Percentiles rank a stretch among this genome's conserved stretches.
phyloP scores from a whole-genome alignment of 495 filamentous ascomycete species.

The Aspergillus biplanus region DNA sequence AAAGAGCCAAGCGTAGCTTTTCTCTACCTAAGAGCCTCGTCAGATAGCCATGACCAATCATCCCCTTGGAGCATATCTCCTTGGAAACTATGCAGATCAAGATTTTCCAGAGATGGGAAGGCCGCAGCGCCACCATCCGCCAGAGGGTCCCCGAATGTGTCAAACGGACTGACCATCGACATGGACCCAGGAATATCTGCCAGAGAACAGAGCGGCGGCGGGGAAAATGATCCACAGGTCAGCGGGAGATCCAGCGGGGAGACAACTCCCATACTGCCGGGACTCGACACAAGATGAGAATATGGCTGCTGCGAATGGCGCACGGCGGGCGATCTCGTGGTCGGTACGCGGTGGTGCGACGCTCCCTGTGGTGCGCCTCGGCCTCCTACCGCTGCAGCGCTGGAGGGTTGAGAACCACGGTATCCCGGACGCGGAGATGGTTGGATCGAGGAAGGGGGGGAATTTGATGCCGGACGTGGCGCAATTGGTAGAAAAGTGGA shows the following conservation, averaged over 20 bases:
- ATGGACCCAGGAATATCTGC: slow-evolving; percentile 22
- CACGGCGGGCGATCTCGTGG: slow-evolving; percentile 4
- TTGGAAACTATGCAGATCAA: slow-evolving; percentile 21
- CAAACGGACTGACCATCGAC: slow-evolving; percentile 23
- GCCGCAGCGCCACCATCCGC: slow-evolving; percentile 16
- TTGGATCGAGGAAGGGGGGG: slow-evolving; percentile 14
- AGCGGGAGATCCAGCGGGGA: slow-evolving; percentile 8
- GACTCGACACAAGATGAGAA: neutral
- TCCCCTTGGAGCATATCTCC: slow-evolving; percentile 16
- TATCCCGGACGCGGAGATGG: slow-evolving; percentile 3
- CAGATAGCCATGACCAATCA: slow-evolving; percentile 27
- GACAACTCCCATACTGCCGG: neutral
- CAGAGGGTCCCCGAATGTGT: slow-evolving; percentile 13
- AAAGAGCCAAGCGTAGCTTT: neutral
- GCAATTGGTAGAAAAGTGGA: slow-evolving; percentile 43
- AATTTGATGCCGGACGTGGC: slow-evolving; percentile 35
- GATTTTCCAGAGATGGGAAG: slow-evolving; percentile 22
- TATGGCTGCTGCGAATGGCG: slow-evolving; percentile 14
- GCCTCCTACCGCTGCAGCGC: slow-evolving; percentile 14
- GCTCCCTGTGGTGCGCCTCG: slow-evolving; percentile 19
- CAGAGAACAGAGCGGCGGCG: slow-evolving; percentile 17
- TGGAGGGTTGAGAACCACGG: slow-evolving; percentile 17
- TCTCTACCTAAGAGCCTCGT: slow-evolving; percentile 17
- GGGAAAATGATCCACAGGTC: slow-evolving; percentile 12
- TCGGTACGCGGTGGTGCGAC: slow-evolving; percentile 10